A percentile compares a stretch with the other conserved stretches of the same genome.
Evolutionary conservation across 148 eudicot genomes (phyloP).

Genomic region (Chenopodium quinoa): DNA sequence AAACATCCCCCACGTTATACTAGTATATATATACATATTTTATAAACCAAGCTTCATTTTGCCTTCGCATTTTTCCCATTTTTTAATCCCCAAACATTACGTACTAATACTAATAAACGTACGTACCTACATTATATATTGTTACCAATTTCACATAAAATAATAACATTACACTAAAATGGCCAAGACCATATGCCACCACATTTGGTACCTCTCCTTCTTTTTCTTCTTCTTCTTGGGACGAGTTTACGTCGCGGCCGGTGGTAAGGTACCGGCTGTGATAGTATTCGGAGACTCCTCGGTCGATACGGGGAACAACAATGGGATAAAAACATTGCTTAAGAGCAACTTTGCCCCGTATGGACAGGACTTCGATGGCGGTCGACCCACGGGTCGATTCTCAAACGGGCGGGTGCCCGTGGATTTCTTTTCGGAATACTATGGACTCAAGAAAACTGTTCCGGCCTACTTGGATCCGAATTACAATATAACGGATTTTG

Average conservation of each 20-base stretch:
- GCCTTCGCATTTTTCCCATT: no score
- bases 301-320: slow-evolving; percentile 91
- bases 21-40: neutral
- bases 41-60: neutral
- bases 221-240: neutral
- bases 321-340: slow-evolving; percentile 48
- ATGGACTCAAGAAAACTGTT: slow-evolving; percentile 60
- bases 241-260: neutral
- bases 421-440: slow-evolving; percentile 71
- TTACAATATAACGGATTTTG: slow-evolving; percentile 64
- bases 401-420: slow-evolving; percentile 75
- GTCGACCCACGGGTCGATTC: slow-evolving; percentile 76
- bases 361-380: slow-evolving; percentile 69
- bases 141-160: neutral
- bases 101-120: no score
- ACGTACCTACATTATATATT: neutral
- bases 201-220: neutral
- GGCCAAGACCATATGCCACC: neutral
- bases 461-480: slow-evolving; percentile 83
- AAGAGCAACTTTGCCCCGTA: slow-evolving; percentile 81
- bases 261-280: slow-evolving; percentile 55
- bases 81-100: no score
- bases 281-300: slow-evolving; percentile 94
- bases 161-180: neutral
- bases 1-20: neutral